These are phyloP conservation scores for Mucor saturninus DNA, from an alignment of 371 early-diverging fungal genomes.

Conservation along the genomic window DNA sequence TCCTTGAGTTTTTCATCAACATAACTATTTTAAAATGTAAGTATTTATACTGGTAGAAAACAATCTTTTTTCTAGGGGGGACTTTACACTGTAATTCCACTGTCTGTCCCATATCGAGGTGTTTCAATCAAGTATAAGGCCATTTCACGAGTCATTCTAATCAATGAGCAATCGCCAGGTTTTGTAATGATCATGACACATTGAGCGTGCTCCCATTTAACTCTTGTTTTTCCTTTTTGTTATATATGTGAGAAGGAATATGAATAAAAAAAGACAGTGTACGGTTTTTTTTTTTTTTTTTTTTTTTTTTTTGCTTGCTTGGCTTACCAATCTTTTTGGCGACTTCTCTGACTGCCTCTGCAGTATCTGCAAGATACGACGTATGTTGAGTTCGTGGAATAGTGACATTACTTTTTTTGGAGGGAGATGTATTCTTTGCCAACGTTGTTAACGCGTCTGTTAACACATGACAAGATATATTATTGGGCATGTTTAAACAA, in stretches of 20 bases:
- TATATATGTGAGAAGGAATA: not conserved
- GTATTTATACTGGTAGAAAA: no score
- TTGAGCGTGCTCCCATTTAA: conserved; percentile 72
- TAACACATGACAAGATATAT: conserved; percentile 24
- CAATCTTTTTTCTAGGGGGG: no score
- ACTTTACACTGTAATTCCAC: conserved; percentile 68
- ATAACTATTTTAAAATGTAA: conserved; percentile 36
- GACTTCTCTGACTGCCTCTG: conserved; percentile 52
- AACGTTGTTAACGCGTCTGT: conserved; percentile 28
- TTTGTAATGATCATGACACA: conserved; percentile 91
- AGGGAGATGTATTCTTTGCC: conserved; percentile 21
- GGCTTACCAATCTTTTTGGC: conserved; percentile 43
- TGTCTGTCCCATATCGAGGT: conserved; percentile 46
- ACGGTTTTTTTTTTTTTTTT: not conserved
- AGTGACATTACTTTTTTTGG: conserved; percentile 18
- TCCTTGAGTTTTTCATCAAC: conserved; percentile 71
- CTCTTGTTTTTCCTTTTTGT: conserved; percentile 39
- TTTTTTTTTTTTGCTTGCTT: not conserved
- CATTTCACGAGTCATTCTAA: conserved; percentile 79
- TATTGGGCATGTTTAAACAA: not conserved
- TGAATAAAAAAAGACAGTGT: not conserved
- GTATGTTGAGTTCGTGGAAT: conserved; percentile 26
- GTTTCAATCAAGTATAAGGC: conserved; percentile 77
- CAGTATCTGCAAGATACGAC: conserved; percentile 40
- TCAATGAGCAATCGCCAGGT: conserved; percentile 78